Evolutionary conservation across 768 basidiomycete genomes (phyloP).

Genomic region (Roridomyces roridus): DNA sequence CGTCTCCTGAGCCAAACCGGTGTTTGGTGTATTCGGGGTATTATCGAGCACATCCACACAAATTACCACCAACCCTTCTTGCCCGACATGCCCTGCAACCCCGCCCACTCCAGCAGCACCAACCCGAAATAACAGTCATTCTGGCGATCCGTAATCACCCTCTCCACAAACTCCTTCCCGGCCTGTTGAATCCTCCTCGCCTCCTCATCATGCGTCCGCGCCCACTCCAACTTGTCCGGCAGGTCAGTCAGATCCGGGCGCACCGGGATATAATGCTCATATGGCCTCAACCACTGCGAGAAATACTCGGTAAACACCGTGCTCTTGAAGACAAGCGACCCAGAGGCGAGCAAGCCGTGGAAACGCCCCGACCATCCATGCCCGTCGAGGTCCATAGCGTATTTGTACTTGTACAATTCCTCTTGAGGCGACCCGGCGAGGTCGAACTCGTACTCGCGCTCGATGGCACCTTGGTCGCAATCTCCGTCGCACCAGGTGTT

Average conservation of each 20-base stretch:
- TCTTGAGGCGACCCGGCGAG: neutral
- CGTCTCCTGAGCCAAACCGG: no score
- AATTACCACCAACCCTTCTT: no score
- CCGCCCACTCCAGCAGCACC: slow-evolving; percentile 7
- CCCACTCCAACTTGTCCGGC: neutral
- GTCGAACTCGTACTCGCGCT: neutral
- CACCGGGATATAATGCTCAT: slow-evolving; percentile 6
- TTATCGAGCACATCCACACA: no score
- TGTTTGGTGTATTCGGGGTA: no score
- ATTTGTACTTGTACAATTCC: neutral
- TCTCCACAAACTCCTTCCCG: neutral
- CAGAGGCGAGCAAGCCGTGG: neutral
- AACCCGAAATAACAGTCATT: slow-evolving; percentile 4
- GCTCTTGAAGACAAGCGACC: slow-evolving; percentile 4
- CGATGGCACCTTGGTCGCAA: neutral
- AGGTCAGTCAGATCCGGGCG: neutral
- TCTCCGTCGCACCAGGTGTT: neutral
- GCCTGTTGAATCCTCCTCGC: neutral
- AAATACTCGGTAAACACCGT: slow-evolving; percentile 2
- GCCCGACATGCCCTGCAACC: no score
- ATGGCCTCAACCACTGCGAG: neutral
- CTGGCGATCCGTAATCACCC: slow-evolving; percentile 2
- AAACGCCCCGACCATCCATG: slow-evolving; percentile 2
- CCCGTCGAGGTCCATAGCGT: slow-evolving; percentile 1
- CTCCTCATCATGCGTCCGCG: slow-evolving; percentile 2